Evolutionary conservation across 75 land plant genomes (phyloP).

Genomic region (Chamaecyparis obtusa): DNA sequence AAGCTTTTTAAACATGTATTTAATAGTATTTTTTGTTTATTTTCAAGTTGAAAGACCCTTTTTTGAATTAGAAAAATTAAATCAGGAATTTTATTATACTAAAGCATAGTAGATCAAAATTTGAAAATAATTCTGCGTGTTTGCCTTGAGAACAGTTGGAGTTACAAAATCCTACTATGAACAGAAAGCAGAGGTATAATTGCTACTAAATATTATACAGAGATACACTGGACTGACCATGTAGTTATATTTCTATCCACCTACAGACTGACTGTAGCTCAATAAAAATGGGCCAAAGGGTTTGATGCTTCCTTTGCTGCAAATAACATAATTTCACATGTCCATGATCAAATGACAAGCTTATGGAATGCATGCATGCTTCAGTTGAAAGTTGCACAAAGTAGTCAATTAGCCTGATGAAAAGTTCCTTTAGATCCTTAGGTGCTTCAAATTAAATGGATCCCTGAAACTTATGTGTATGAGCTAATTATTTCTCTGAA

Average conservation of each 20-base stretch:
- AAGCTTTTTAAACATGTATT: background rate
- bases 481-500: background rate
- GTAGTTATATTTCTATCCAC: background rate
- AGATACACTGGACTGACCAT: background rate
- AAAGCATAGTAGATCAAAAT: background rate
- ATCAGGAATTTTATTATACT: background rate
- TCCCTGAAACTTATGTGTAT: background rate
- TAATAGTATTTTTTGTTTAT: background rate
- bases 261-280: background rate
- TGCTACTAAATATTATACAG: background rate
- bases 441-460: background rate
- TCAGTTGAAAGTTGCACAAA: background rate
- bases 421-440: background rate
- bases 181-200: background rate
- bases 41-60: background rate
- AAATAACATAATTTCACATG: background rate
- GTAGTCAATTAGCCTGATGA: background rate
- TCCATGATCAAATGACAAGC: background rate
- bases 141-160: background rate
- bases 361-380: background rate
- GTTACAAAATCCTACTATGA: background rate
- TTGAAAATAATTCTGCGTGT: background rate
- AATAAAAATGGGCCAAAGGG: background rate
- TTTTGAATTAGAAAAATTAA: background rate
- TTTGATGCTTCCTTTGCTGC: background rate